Evolutionary conservation across 2,329 filamentous ascomycete genomes (phyloP), one percentile per base, ranked within the genome.

Genomic region (Exophiala sideris): DNA sequence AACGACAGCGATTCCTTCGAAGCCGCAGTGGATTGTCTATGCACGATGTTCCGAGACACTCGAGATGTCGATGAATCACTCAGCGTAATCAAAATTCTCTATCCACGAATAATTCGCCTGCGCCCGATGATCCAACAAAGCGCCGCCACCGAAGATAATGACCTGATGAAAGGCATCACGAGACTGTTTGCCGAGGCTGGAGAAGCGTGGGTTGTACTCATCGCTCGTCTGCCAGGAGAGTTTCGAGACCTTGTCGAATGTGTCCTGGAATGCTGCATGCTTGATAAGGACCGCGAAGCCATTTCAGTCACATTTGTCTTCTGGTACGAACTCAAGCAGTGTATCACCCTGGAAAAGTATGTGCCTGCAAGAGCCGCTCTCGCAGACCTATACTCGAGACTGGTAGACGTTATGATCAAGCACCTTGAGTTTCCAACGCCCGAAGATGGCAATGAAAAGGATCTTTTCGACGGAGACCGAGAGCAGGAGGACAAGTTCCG

Each of bases 251-350:
- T 99, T 4, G 92, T 99, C 9, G 91, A 96, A 65, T 85, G 88
- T 5, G 85, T 99, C 12, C 79, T 97, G n/a, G 91, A 97, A 73
- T 96, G 91, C 67, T 91, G 89, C 57, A 83, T 87, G 9, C 82
- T 88, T 62, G 94, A 99, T 70, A 85, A 85, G 68, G 92, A 96
- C 50, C 84, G 88, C 58, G 94, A 99, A 62, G 90, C 91, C 3
- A 91, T 99, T 59, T 89, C 90, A 50, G 85, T 94, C 65, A 99
- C 95, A 0, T 99, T 99, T 73, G 85, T 84, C 62, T 97, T 99
- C 75, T 99, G 94, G 94, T 97, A 95, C 69, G 94, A 99, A 68
- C 80, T 99, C 44, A 99, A 99, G 77, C 91, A 96, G 70, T 96
- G 95, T 69, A 79, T 99, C 45, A 91, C 91, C 1, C 73, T 99